Conservation (phyloP, 306 rosid genomes). For the Sicyos edulis region DNA sequence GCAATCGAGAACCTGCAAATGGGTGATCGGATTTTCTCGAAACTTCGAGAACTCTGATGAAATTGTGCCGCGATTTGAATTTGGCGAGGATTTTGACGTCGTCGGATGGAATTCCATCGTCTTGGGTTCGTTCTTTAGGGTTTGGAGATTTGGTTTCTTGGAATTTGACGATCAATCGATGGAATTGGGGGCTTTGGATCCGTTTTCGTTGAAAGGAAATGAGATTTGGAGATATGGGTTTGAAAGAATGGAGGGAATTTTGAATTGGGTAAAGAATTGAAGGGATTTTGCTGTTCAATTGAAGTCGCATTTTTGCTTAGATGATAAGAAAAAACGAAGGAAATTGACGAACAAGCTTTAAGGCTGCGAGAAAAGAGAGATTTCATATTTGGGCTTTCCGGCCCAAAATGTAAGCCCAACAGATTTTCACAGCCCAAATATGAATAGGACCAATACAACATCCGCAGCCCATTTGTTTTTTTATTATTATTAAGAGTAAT, state of each 20-base stretch:
- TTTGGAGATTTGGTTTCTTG: conserved; percentile 29
- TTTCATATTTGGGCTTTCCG: neutral
- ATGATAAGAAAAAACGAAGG: conserved; percentile 10
- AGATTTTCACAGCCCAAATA: neutral
- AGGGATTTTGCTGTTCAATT: conserved; percentile 28
- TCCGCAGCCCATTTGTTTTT: neutral
- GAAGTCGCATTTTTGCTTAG: conserved; percentile 24
- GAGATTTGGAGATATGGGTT: conserved; percentile 17
- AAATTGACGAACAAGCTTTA: neutral
- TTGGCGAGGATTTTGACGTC: conserved; percentile 56
- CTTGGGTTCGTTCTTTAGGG: conserved; percentile 36
- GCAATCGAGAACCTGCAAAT: conserved; percentile 77
- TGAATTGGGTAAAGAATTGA: conserved; percentile 24
- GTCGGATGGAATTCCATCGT: conserved; percentile 54
- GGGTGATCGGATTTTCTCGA: conserved; percentile 75
- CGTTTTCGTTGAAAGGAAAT: conserved; percentile 5
- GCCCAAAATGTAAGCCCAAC: neutral
- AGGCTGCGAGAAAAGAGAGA: too few species aligned
- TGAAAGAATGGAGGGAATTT: neutral
- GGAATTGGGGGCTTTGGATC: conserved; percentile 15
- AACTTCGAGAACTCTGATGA: conserved; percentile 73
- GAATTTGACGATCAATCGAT: conserved; percentile 28
- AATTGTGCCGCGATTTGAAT: conserved; percentile 73
- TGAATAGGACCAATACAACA: neutral
- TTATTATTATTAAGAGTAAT: too few species aligned